Evolutionary conservation across 805 yeast genomes (phyloP).

Genomic region (Starmera caribaea): DNA sequence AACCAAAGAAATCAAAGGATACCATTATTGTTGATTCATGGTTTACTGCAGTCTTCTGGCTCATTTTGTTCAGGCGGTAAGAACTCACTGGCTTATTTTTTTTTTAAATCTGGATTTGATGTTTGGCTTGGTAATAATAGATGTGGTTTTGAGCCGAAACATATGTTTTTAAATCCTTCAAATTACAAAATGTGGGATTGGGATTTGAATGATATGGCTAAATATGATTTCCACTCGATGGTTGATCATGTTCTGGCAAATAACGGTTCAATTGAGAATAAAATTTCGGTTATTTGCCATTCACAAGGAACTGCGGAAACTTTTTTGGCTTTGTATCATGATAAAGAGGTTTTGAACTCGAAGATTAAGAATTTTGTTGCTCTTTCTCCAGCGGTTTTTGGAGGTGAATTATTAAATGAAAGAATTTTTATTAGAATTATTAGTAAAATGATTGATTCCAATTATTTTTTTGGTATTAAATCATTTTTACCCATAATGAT

Average conservation of each 20-base stretch:
- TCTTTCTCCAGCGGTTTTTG: slow-evolving; percentile 86
- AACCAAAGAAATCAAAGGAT: slow-evolving; percentile 23
- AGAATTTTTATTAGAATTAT: slow-evolving; percentile 54
- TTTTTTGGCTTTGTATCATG: slow-evolving; percentile 54
- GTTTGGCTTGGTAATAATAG: slow-evolving; percentile 91
- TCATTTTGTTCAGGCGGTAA: slow-evolving; percentile 79
- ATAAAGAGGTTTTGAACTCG: slow-evolving; percentile 28
- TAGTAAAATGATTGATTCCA: slow-evolving; percentile 37
- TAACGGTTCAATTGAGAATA: slow-evolving; percentile 24
- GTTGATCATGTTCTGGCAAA: slow-evolving; percentile 45
- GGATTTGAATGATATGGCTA: slow-evolving; percentile 81
- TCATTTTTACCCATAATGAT: slow-evolving; percentile 76
- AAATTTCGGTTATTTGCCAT: slow-evolving; percentile 66
- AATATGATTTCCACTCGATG: slow-evolving; percentile 66
- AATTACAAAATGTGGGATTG: slow-evolving; percentile 78
- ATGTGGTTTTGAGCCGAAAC: slow-evolving; percentile 73
- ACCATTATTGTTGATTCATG: slow-evolving; percentile 78
- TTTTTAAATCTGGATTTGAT: slow-evolving; percentile 53
- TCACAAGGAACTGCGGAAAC: slow-evolving; percentile 92
- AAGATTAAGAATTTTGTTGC: slow-evolving; percentile 64
- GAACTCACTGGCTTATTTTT: slow-evolving; percentile 60
- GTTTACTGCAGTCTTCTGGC: slow-evolving; percentile 79
- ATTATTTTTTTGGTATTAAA: slow-evolving; percentile 60
- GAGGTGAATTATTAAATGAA: slow-evolving; percentile 64
- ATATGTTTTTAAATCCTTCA: slow-evolving; percentile 33